Evolutionary conservation across 1,284 basidiomycete genomes (phyloP), one percentile per base, ranked within the genome.

Genomic region (Cerrena zonata): DNA sequence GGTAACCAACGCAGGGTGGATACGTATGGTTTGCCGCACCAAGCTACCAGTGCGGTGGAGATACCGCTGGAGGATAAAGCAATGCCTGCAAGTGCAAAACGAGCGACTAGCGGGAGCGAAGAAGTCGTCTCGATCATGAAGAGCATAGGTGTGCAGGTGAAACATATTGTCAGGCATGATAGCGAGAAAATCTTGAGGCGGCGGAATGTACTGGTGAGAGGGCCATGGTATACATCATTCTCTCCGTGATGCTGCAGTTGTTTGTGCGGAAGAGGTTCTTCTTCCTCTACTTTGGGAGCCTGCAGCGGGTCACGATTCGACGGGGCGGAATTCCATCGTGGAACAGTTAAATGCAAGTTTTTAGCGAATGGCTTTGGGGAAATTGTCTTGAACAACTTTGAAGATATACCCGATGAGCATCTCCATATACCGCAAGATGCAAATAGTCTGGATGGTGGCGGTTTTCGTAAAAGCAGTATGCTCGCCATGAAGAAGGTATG

Each of bases 121-220:
- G 87, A 88, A 4, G 63, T 59, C 2, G 64, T 62, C 53, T 91
- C 88, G 52, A 91, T 76, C 41, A 91, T 65, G 64, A 94, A 85
- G 52, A 94, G 80, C 67, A 93, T 79, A 1, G 91, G 91, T 0
- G 86, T 76, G 59, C 93, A 71, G 2, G 79, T 72, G 48, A 74
- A 68, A n/a, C 88, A 85, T 43, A 92, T 77, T 3, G 76, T 76
- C 46, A 94, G 76, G 1, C 90, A 91, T 39, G 82, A 80, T 2
- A 94, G 69, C 7, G 91, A 93, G 69, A 94, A 92, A 22, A 91
- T 68, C 64, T 94, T 94, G 50, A 91, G 76, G 5, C 82, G 78
- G 42, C 80, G 78, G 69, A 90, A 92, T 0, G 87, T 88, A 42
- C 71, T 62, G 0, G 83, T 68, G 41, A 93, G 70, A 1, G 91